phyloP scores from a whole-genome alignment of 495 filamentous ascomycete genomes.

The Aspergillus haitiensis region DNA sequence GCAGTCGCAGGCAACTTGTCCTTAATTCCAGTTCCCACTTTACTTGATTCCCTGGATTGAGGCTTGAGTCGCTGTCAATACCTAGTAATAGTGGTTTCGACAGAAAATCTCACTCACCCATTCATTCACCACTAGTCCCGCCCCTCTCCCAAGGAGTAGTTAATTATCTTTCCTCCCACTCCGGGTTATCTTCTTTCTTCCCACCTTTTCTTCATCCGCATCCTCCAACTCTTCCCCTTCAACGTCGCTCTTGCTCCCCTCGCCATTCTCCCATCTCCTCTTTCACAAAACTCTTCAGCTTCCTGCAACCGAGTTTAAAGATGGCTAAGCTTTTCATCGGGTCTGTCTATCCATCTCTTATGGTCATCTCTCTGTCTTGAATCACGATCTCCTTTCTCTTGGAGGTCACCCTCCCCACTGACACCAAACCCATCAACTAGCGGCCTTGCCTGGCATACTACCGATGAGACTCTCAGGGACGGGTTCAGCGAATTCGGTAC shows the following conservation, averaged over 20 bases:
- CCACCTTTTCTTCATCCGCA: not conserved
- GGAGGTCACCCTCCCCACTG: conserved; percentile 17
- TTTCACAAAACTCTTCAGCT: conserved; percentile 26
- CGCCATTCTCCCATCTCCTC: conserved; percentile 8
- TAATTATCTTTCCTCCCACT: conserved; percentile 9
- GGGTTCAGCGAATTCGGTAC: conserved; percentile 89
- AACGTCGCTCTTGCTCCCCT: not conserved
- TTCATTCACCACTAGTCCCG: not conserved
- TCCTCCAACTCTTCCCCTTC: no score
- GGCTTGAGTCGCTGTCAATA: conserved; percentile 3
- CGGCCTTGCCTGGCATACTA: conserved; percentile 97
- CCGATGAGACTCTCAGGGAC: conserved; percentile 73
- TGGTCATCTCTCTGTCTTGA: conserved; percentile 11
- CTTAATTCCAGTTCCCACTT: not conserved
- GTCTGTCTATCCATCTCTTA: conserved; percentile 43
- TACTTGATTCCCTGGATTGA: not conserved
- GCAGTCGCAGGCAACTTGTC: conserved; percentile 1
- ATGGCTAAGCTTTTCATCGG: conserved; percentile 94
- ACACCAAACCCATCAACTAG: conserved; percentile 42
- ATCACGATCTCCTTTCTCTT: conserved; percentile 28
- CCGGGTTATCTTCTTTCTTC: not conserved
- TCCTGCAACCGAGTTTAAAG: conserved; percentile 32
- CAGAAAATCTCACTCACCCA: conserved; percentile 1
- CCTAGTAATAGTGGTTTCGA: not conserved
- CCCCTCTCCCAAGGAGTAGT: not conserved